A percentile compares a stretch with the other conserved stretches of the same genome.
Evolutionary conservation across 2,329 filamentous ascomycete species (phyloP).

Genomic region (Penicillium sclerotigenum): DNA sequence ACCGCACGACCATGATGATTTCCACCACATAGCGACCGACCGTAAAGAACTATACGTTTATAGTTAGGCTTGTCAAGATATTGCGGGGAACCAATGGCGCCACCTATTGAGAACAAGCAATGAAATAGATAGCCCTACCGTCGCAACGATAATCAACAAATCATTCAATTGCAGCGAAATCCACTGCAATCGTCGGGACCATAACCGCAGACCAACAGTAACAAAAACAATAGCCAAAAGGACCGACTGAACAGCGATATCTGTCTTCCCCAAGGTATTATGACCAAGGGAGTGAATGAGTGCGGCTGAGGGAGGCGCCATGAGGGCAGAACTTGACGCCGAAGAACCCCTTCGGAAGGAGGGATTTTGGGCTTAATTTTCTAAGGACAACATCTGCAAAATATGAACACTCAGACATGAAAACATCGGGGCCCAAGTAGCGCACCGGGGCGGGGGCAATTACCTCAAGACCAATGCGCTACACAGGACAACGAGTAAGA

Average conservation of each 20-base stretch:
- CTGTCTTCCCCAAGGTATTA: slow-evolving; percentile 20
- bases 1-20: slow-evolving; percentile 16
- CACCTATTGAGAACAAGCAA: neutral
- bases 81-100: neutral
- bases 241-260: slow-evolving; percentile 20
- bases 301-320: slow-evolving; percentile 10
- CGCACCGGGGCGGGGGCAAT: slow-evolving; percentile 32
- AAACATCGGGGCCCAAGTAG: neutral
- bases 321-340: slow-evolving; percentile 2
- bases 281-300: slow-evolving; percentile 16
- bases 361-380: neutral
- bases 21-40: slow-evolving; percentile 21
- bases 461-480: slow-evolving; percentile 48
- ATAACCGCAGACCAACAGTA: slow-evolving; percentile 17
- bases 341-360: neutral
- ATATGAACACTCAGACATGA: neutral
- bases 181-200: slow-evolving; percentile 15
- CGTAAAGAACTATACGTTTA: slow-evolving; percentile 11
- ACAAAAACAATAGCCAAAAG: slow-evolving; percentile 11
- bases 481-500: slow-evolving; percentile 5
- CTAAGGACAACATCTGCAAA: neutral
- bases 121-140: slow-evolving; percentile 8
- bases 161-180: slow-evolving; percentile 16
- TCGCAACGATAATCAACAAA: slow-evolving; percentile 15
- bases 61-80: neutral